Evolutionary conservation across 176 grass and related monocot species (phyloP).

Genomic region (Avena sativa): DNA sequence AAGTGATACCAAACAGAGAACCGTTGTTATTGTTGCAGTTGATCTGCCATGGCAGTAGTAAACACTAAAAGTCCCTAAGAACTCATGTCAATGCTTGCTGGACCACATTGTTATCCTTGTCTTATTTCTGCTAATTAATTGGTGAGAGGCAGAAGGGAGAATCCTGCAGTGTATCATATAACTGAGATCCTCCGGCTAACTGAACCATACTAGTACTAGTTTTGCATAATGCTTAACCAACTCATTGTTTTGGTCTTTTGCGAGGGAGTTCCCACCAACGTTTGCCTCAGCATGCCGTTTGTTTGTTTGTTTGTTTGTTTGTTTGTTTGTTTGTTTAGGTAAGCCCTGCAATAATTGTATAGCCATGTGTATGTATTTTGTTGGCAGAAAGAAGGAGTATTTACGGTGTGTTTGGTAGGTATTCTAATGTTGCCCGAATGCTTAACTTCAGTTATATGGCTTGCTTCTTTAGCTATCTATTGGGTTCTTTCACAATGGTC

Average conservation of each 20-base stretch:
- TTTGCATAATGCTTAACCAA: background rate
- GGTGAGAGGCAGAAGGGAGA: conserved; percentile 5
- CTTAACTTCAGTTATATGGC: background rate
- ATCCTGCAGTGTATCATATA: background rate
- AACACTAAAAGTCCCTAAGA: background rate
- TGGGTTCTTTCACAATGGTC: background rate
- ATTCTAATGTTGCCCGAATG: background rate
- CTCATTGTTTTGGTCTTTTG: background rate
- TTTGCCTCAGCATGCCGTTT: background rate
- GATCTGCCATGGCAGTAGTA: background rate
- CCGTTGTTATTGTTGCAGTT: background rate
- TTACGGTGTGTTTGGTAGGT: background rate
- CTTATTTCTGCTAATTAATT: background rate
- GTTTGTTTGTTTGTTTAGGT: background rate
- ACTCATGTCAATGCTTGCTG: background rate
- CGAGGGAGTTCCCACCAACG: background rate
- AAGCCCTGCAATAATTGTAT: background rate
- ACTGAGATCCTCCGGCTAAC: background rate
- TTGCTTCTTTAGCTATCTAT: no score
- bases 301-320: background rate
- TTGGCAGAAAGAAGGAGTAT: background rate
- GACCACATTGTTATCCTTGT: conserved; percentile 8
- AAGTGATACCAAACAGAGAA: background rate
- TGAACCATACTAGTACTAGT: background rate
- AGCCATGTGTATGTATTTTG: background rate